These are phyloP conservation scores for Myxozyma kluyveri DNA, from an alignment of 805 yeast genomes.

Conservation along the genomic window DNA sequence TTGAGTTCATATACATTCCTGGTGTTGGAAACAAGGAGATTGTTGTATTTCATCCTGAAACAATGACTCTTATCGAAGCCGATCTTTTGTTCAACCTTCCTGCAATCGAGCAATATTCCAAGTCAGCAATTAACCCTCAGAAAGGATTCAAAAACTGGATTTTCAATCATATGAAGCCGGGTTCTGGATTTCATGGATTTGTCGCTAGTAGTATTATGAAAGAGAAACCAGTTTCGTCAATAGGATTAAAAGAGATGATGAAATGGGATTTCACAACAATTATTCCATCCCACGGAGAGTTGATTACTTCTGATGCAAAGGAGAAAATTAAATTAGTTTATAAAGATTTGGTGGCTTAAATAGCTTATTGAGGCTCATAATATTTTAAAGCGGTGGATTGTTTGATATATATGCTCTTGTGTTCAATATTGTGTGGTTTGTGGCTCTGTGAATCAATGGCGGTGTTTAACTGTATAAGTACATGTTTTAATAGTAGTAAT, in stretches of 20 bases:
- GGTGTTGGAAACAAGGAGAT: constrained; percentile 59
- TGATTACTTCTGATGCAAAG: constrained; percentile 46
- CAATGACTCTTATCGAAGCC: constrained; percentile 55
- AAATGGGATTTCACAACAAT: constrained; percentile 50
- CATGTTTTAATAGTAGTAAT: too few relatives aligned
- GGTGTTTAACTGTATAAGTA: too few relatives aligned
- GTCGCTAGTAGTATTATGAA: not conserved
- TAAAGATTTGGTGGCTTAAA: too few relatives aligned
- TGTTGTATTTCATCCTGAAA: constrained; percentile 47
- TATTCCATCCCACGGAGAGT: constrained; percentile 60
- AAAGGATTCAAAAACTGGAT: constrained; percentile 8
- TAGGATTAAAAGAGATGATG: constrained; percentile 30
- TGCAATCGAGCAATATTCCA: constrained; percentile 45
- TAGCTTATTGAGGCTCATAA: too few relatives aligned
- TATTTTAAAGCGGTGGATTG: too few relatives aligned
- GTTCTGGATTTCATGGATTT: constrained; percentile 15
- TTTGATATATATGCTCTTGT: too few relatives aligned
- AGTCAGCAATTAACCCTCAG: constrained; percentile 2
- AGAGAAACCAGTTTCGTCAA: constrained; percentile 5
- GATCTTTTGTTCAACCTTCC: constrained; percentile 62
- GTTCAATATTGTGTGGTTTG: too few relatives aligned
- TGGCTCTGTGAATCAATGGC: too few relatives aligned
- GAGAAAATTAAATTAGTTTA: too few relatives aligned
- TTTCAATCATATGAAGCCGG: constrained; percentile 19
- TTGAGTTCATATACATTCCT: constrained; percentile 56